phyloP scores from a whole-genome alignment of 495 filamentous ascomycete genomes.

The Apodospora peruviana region DNA sequence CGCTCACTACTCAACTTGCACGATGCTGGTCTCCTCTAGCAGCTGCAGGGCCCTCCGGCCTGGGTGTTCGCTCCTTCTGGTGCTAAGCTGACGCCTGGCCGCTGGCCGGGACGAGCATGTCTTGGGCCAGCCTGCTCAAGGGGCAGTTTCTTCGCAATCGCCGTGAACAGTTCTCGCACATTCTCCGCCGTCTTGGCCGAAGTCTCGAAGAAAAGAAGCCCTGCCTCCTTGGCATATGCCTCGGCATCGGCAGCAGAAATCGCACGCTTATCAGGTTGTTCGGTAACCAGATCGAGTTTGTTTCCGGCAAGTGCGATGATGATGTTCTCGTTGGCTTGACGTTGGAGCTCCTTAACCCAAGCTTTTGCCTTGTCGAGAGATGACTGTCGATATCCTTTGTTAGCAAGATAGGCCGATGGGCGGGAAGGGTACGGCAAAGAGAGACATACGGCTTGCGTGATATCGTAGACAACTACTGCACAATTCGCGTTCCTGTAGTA shows the following conservation, averaged over 20 bases:
- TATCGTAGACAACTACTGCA: slow-evolving; percentile 97
- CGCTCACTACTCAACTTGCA: too few species aligned
- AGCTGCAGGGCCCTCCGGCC: slow-evolving; percentile 67
- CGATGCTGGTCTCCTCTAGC: too few species aligned
- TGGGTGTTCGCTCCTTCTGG: slow-evolving; percentile 74
- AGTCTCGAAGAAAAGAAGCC: slow-evolving; percentile 93
- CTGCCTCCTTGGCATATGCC: slow-evolving; percentile 88
- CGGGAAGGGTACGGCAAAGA: background rate
- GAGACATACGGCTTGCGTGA: slow-evolving; percentile 86
- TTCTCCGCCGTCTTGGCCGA: slow-evolving; percentile 96
- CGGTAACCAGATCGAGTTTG: slow-evolving; percentile 89
- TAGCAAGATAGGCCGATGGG: slow-evolving; percentile 1
- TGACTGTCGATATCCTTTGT: slow-evolving; percentile 49
- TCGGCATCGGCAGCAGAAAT: slow-evolving; percentile 85
- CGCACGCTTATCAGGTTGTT: slow-evolving; percentile 87
- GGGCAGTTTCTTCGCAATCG: slow-evolving; percentile 93
- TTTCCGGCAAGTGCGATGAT: slow-evolving; percentile 97
- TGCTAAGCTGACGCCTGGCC: slow-evolving; percentile 75
- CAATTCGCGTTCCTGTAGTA: slow-evolving; percentile 99
- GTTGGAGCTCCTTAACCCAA: slow-evolving; percentile 98
- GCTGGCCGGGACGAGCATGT: slow-evolving; percentile 66
- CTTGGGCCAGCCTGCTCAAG: slow-evolving; percentile 90
- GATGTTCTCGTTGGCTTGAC: slow-evolving; percentile 99
- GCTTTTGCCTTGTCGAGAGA: slow-evolving; percentile 97
- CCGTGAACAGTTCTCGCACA: slow-evolving; percentile 93